phyloP scores from a whole-genome alignment of 2,329 filamentous ascomycete genomes.

The Apiospora hydei region DNA sequence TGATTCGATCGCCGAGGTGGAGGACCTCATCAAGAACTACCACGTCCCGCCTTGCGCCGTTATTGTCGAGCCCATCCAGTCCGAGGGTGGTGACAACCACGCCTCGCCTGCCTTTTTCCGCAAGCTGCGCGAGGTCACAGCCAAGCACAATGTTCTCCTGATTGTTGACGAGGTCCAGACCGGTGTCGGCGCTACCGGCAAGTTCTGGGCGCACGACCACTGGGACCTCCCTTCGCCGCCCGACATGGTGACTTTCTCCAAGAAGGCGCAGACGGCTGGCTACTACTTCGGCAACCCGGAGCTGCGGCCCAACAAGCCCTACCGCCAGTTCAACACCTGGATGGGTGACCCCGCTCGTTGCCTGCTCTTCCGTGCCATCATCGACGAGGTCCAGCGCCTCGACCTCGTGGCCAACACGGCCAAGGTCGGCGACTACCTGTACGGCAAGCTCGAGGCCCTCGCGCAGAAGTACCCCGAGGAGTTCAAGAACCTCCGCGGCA shows the following conservation, averaged over 20 bases:
- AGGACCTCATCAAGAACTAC: slow-evolving; percentile 80
- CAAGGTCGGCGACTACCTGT: slow-evolving; percentile 80
- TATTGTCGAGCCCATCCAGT: slow-evolving; percentile 90
- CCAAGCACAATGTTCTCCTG: slow-evolving; percentile 78
- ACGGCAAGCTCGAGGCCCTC: slow-evolving; percentile 70
- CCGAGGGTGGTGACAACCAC: slow-evolving; percentile 94
- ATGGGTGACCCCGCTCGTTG: slow-evolving; percentile 91
- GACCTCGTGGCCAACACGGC: slow-evolving; percentile 84
- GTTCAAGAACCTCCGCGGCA: slow-evolving; percentile 84
- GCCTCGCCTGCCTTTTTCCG: slow-evolving; percentile 88
- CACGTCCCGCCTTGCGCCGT: slow-evolving; percentile 82
- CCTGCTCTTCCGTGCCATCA: slow-evolving; percentile 85
- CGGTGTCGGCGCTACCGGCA: slow-evolving; percentile 88
- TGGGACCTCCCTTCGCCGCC: slow-evolving; percentile 82
- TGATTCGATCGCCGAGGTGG: slow-evolving; percentile 82
- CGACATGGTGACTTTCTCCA: slow-evolving; percentile 94
- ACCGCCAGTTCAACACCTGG: slow-evolving; percentile 97
- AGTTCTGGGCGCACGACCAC: slow-evolving; percentile 97
- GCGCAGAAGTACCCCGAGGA: slow-evolving; percentile 75
- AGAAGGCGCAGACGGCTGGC: slow-evolving; percentile 93
- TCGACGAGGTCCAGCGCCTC: slow-evolving; percentile 78
- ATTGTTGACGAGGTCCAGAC: slow-evolving; percentile 97
- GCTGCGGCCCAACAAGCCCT: slow-evolving; percentile 88
- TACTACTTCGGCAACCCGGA: slow-evolving; percentile 88
- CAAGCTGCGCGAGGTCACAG: slow-evolving; percentile 80